Base-by-base conservation (phyloP, 1,139 yeast species). In the Yarrowia galli region DNA sequence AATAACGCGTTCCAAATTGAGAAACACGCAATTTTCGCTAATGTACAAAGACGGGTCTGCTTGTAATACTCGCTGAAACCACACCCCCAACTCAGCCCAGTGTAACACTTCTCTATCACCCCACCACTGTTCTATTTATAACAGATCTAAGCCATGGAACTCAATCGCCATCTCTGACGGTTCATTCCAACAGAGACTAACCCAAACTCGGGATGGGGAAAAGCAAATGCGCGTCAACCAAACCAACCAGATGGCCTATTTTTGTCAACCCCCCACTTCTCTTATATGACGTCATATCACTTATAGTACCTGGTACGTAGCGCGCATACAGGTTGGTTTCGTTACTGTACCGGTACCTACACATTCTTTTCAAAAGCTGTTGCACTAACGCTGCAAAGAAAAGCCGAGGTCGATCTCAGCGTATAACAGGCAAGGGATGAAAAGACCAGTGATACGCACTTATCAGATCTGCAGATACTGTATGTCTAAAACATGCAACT, bases 101-200 rank as follows among this genome's bases (percentile, higher is more conserved):
- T 35, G 15, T 12, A 13, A 1, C 15, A 6, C 32, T 28, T 12
- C 36, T 10, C 13, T 35, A 6, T 35, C 36, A 6, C 9, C 32
- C 32, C 32, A 28, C 32, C 5, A 35, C 36, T 35, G 45, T 42
- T 42, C 45, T 42, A 42, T 42, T 42, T 42, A 18, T 16, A 15
- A 36, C 40, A 15, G 32, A 25, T 46, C 36, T 46, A 12, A 40
- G 49, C n/a, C 18, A 23, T 25, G 16, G 20, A 45, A 45, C 49
- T 45, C 49, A 22, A 45, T 45, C 49, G 49, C 32, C 43, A 16
- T 7, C 18, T 23, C 28, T 15, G 16, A 18, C 16, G 15, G 25
- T 43, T 16, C 48, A 43, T 43, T 43, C 48, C 48, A 43, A 43
- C 48, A 5, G 22, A 43, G 49, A 45, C 32, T 22, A 45, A 45